Evolutionary conservation across 1,284 basidiomycete genomes (phyloP), one percentile per base, ranked within the genome.

Genomic region (Ceratobasidium sp.): DNA sequence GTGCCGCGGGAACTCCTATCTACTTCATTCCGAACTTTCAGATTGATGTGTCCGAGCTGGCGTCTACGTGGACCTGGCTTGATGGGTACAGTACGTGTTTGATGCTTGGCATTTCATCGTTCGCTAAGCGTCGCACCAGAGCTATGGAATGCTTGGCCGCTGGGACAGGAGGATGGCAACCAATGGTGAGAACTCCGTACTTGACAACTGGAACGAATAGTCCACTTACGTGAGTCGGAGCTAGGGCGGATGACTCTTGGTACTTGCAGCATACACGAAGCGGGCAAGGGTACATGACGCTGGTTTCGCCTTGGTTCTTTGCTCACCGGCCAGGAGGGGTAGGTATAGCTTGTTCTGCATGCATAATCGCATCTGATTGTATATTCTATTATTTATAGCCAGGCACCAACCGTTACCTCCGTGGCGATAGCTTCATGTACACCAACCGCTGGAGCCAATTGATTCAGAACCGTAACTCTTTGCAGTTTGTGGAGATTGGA

Each of bases 271-370:
- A 85, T 84, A n/a, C 65, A 0, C 23, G 10, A n/a, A 59, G 20
- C 23, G 64, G 75, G 13, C 85, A 85, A 77, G 83, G 84, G 9
- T 86, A 84, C 79, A 85, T 86, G 84, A 84, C 84, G 0, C 82
- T 85, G 9, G 82, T 85, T n/a, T 84, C 83, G 6, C 86, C 85
- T 0, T 80, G 84, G 65, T 86, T 86, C 82, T 86, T 83, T 77
- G 86, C 85, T 59, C 85, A 86, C 81, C 85, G 84, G 80, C 82
- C 82, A 50, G 80, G 81, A 23, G 80, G 81, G 20, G 74, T 76
- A 54, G 40, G 57, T 23, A 10, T 6, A 10, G 3, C 20, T 56
- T 12, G 12, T 52, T 59, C 33, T 4, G 4, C 33, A 33, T 33
- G 33, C 33, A 7, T 26, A 59, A 15, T 54, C 26, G 33, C 33